Conservation (phyloP, 2,329 filamentous ascomycete genomes). For the Aspergillus melleus region DNA sequence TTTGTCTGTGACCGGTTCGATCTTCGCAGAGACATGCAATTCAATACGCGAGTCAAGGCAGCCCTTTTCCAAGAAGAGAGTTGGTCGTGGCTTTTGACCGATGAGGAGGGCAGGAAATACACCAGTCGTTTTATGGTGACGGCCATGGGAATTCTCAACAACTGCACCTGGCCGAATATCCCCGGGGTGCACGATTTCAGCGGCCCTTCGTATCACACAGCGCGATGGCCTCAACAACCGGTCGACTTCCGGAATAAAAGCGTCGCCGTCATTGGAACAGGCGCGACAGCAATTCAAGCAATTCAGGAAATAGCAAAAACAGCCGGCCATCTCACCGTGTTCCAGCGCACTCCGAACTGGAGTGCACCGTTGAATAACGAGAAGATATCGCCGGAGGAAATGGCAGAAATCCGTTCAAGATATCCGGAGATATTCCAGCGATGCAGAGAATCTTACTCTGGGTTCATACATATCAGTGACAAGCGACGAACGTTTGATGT, state of each 20-base stretch:
- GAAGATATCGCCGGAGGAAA: conserved; percentile 17
- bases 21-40: conserved; percentile 40
- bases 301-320: conserved; percentile 22
- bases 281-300: conserved; percentile 44
- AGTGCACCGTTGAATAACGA: conserved; percentile 24
- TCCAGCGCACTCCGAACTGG: conserved; percentile 28
- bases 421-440: conserved; percentile 17
- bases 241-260: conserved; percentile 36
- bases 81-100: conserved; percentile 32
- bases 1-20: conserved; percentile 34
- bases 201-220: conserved; percentile 42
- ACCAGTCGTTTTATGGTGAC: conserved; percentile 36
- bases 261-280: conserved; percentile 45
- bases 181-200: conserved; percentile 40
- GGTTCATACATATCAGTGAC: conserved; percentile 13
- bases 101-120: conserved; percentile 23
- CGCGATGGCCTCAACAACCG: conserved; percentile 40
- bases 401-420: conserved; percentile 8
- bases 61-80: conserved; percentile 34
- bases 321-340: conserved; percentile 20
- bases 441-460: conserved; percentile 12
- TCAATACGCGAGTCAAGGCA: conserved; percentile 39
- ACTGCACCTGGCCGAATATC: conserved; percentile 39
- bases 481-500: conserved; percentile 8
- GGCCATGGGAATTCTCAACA: conserved; percentile 40